phyloP scores from a whole-genome alignment of 2,329 filamentous ascomycete species.

The Phyllosticta citribraziliensis region DNA sequence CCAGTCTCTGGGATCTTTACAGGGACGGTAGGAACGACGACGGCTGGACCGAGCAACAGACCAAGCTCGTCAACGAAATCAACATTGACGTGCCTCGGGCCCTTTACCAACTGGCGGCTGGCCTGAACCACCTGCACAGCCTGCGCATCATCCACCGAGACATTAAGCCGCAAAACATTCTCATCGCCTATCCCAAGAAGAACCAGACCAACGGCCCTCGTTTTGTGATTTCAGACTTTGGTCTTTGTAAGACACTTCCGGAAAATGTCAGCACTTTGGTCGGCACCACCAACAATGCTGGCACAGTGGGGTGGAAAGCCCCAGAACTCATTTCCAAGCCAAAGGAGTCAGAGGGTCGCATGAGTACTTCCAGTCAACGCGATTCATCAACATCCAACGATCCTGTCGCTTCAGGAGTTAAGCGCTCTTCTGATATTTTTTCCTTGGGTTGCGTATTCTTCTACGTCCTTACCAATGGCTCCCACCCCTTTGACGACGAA shows the following conservation, averaged over 20 bases:
- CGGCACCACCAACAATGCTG: constrained; percentile 86
- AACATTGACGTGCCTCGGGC: constrained; percentile 69
- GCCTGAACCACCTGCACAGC: constrained; percentile 79
- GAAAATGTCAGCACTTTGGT: constrained; percentile 90
- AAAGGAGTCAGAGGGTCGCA: constrained; percentile 28
- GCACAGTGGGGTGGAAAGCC: constrained; percentile 92
- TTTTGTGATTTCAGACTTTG: constrained; percentile 95
- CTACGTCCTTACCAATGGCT: constrained; percentile 90
- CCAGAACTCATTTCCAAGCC: constrained; percentile 72
- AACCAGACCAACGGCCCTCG: constrained; percentile 61
- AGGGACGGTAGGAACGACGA: constrained; percentile 47
- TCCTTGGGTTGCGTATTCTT: constrained; percentile 96
- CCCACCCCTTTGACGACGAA: constrained; percentile 88
- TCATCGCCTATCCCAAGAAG: constrained; percentile 63
- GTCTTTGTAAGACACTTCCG: constrained; percentile 92
- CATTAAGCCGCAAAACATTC: constrained; percentile 93
- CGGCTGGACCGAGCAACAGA: constrained; percentile 49
- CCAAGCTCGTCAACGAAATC: constrained; percentile 60
- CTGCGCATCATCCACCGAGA: constrained; percentile 94
- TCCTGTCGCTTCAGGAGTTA: constrained; percentile 61
- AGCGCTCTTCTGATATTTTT: constrained; percentile 94
- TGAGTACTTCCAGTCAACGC: constrained; percentile 33
- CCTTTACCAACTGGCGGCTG: constrained; percentile 80
- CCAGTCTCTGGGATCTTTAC: constrained; percentile 84
- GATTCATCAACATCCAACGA: constrained; percentile 31